Base-by-base conservation (phyloP, 768 basidiomycete species). In the Sporobolomyces phaffii region DNA sequence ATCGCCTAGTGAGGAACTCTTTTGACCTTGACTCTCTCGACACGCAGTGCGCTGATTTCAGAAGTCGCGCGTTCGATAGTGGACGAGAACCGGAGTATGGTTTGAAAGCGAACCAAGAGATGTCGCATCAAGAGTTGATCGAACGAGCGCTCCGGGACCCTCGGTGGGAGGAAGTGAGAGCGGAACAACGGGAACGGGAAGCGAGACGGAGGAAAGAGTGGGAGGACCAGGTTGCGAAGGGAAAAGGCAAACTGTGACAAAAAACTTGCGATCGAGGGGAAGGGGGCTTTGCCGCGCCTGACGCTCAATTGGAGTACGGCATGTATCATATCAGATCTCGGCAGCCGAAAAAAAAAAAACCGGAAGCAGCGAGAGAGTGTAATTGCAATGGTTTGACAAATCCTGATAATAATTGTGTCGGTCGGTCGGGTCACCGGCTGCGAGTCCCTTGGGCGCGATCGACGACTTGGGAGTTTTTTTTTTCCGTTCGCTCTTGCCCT, bases 1-100 rank as follows among this genome's bases (percentile, higher is more conserved):
- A 48, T 75, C 3, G 74, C 74, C 17, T 75, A 72, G 65, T 72
- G 26, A 2, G 68, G 13, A 1, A 20, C n/a, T 33, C 24, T 36
- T 33, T 15, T 18, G 13, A 11, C 1, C 22, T 5, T n/a, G 20
- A 20, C 20, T 5, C 15, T 52, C 1, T 29, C 40, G 11, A n/a
- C n/a, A n/a, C n/a, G n/a, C n/a, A n/a, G n/a, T 38, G 31, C 47
- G 26, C 11, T 17, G 44, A 14, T 29, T 20, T 26, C 9, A 22
- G 29, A 24, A 68, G 66, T 31, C 45, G 36, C n/a, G n/a, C n/a
- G n/a, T n/a, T n/a, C n/a, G n/a, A n/a, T n/a, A n/a, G n/a, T n/a
- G n/a, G n/a, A 22, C 45, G 61, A 9, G 50, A 65, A 38, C 72
- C 73, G 5, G 66, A 68, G 3, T 74, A 59, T 31, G 45, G 58